These are phyloP conservation scores for Yamadazyma triangularis DNA, from an alignment of 1,139 yeast species.

Conservation along the genomic window DNA sequence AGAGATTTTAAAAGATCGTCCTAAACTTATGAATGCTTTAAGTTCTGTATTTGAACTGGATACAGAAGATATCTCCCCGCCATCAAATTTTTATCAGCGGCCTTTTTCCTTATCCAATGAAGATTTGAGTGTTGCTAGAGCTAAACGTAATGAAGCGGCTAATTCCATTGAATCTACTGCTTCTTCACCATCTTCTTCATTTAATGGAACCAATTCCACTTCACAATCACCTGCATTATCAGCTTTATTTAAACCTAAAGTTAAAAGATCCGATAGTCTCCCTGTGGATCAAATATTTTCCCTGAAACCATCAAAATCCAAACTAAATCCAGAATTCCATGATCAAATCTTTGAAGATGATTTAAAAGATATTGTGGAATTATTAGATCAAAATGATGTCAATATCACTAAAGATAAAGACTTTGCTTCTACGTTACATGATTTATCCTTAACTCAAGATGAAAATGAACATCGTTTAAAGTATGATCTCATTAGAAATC, in stretches of 20 bases:
- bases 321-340: conserved; percentile 1
- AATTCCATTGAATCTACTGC: not conserved
- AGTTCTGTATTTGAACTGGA: conserved; percentile 1
- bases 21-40: conserved; percentile 39
- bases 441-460: conserved; percentile 42
- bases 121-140: not conserved
- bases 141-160: not conserved
- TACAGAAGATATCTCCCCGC: not conserved
- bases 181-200: no score
- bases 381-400: conserved; percentile 35
- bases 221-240: conserved; percentile 41
- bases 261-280: conserved; percentile 33
- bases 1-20: conserved; percentile 64
- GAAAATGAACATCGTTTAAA: conserved; percentile 20
- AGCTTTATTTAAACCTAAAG: conserved; percentile 47
- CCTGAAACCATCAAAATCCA: conserved; percentile 4
- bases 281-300: conserved; percentile 26
- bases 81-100: not conserved
- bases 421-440: conserved; percentile 52
- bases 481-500: conserved; percentile 44
- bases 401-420: conserved; percentile 29
- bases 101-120: not conserved
- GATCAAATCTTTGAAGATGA: conserved; percentile 21
- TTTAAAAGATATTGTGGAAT: conserved; percentile 39
- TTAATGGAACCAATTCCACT: no score